A percentile compares a stretch with the other conserved stretches of the same genome.
Conservation (phyloP, 2,329 filamentous ascomycete species). For the Neonectria neomacrospora region DNA sequence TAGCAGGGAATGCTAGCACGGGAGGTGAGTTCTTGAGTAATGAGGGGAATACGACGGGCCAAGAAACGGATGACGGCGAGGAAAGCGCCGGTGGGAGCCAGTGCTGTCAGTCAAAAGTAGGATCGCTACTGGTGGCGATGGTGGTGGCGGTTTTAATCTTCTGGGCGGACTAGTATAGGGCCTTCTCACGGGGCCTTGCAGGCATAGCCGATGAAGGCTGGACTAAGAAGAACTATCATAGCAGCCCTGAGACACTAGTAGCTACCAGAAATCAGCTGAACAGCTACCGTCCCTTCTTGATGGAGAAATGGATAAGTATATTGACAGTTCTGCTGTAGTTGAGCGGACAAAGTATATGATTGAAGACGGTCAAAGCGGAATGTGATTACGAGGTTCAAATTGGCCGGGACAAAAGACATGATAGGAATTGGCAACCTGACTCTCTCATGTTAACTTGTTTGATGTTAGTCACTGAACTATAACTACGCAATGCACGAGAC, state of each 20-base stretch:
- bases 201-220: neutral
- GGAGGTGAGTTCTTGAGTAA: slow-evolving; percentile 36
- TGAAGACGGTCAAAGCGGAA: neutral
- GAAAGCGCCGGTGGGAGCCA: neutral
- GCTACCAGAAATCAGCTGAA: neutral
- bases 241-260: neutral
- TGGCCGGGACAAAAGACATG: too few species aligned
- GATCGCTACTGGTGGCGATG: neutral
- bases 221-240: neutral
- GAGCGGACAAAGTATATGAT: neutral
- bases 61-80: neutral
- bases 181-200: neutral
- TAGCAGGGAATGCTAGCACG: slow-evolving; percentile 36
- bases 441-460: neutral
- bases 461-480: neutral
- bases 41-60: neutral
- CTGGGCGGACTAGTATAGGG: neutral
- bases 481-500: neutral
- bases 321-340: neutral
- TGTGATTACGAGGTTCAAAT: neutral
- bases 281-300: neutral
- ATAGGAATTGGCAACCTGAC: too few species aligned
- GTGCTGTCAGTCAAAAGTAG: neutral
- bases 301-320: neutral
- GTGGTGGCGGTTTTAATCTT: neutral